Evolutionary conservation across 768 basidiomycete species (phyloP), one percentile per base, ranked within the genome.

Genomic region (Galerina marginata): DNA sequence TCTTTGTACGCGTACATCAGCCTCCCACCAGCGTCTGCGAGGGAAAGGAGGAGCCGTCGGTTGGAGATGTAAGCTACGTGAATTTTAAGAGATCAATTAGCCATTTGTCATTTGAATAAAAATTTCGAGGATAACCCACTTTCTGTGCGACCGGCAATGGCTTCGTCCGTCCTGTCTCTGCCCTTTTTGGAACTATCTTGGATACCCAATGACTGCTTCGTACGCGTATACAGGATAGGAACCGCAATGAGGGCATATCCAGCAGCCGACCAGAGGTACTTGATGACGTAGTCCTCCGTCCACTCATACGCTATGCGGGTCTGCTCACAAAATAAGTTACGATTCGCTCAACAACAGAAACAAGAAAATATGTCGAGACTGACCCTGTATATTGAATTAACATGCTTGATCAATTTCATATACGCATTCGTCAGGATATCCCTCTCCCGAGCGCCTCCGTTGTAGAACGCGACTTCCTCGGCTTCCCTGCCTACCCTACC

Each of bases 1-100:
- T 98, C 96, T 71, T 97, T 99, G 72, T 96, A 95, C 0, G 94
- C 94, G 70, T 95, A 96, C 96, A 99, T 98, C 47, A 98, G 77
- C 37, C 96, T 83, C 0, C 95, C 95, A 14, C 96, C 96, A 0
- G 96, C 96, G 67, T 99, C 96, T 1, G 96, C 95, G n/a, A 99
- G 85, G 2, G 95, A 95, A 36, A 98, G 82, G 2, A 99, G 82
- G 0, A 98, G 83, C 10, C 96, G 85, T 15, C 96, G 86, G 61
- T 95, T 96, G 29, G 95, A 96, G 51, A 99, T 95, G 72, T 99
- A 99, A 6, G 90, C 76, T 81, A 62, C 59, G 6, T 6, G 16
- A 33, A 7, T 33, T 7, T 4, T 33, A 33, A 7, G 29, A 33
- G 5, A 7, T 33, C 29, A 33, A 7, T 33, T 7, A 33, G 29